Evolutionary conservation across 176 grass and related monocot genomes (phyloP), one percentile per base, ranked within the genome.

Genomic region (Cenchrus fungigraminus): DNA sequence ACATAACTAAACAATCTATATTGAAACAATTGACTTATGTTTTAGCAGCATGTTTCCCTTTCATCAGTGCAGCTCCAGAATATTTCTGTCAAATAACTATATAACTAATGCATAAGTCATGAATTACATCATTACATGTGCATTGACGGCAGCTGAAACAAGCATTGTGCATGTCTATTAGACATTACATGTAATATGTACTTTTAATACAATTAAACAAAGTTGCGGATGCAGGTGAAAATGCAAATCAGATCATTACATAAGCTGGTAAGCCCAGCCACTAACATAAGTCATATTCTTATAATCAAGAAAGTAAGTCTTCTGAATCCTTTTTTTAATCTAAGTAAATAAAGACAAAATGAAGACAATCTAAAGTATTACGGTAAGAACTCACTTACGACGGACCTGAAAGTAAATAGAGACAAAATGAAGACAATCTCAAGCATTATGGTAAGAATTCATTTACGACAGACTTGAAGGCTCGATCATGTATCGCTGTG

Each of bases 41-140:
- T 74, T 93, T 90, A 59, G 94, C 89, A 79, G 91, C 94, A 64
- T 91, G 87, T 64, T 87, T 90, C 81, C 87, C 89, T 67, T 97
- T 90, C 65, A 91, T 89, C 51, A 88, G 46, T 53, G 91, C 87
- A 90, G 82, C 82, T 66, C 91, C 85, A 34, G 86, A 93, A 82
- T 91, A 93, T 76, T 90, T 93, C 75, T 91, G 79, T 76, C 13
- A 78, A 76, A 75, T 25, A 25, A 25, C 25, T 25, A 25, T 25
- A 25, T 25, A 79, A 86, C 34, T 10, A 46, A 13, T 77, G 9
- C 20, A 45, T 6, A 68, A 60, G 12, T 61, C 58, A 92, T 75
- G 14, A 79, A 85, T 68, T 78, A 12, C 31, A 34, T 2, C 37
- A 85, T 68, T 82, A 16, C 31, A 58, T 31, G 61, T 65, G 56